Conservation (phyloP, 2,329 filamentous ascomycete genomes). For the Alternaria sp. region DNA sequence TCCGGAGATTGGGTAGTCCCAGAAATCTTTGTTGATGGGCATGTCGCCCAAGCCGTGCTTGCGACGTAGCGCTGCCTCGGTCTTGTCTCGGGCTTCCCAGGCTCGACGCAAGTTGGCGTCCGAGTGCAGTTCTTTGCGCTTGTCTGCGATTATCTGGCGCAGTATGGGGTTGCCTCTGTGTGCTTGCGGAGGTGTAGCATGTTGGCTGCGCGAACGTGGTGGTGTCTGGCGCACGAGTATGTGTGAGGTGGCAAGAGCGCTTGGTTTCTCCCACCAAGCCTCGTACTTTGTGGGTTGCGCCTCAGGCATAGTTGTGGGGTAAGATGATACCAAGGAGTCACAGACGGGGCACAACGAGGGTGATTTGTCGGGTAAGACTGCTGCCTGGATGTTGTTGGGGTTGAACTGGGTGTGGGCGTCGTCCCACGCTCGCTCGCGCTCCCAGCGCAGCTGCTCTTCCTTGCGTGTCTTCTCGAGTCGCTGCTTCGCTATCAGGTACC, state of each 20-base stretch:
- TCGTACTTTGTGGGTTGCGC: constrained; percentile 7
- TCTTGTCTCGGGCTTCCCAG: constrained; percentile 21
- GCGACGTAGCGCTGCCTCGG: constrained; percentile 27
- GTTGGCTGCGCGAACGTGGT: background rate
- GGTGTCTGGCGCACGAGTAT: constrained; percentile 1
- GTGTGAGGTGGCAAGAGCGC: constrained; percentile 13
- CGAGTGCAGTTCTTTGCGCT: constrained; percentile 9
- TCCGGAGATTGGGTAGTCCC: constrained; percentile 23
- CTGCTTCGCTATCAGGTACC: constrained; percentile 17
- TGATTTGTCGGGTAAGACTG: constrained; percentile 3
- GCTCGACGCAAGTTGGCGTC: constrained; percentile 5
- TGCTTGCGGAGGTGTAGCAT: background rate
- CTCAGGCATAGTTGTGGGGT: constrained; percentile 10
- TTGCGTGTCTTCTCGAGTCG: constrained; percentile 16
- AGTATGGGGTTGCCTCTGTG: constrained; percentile 3
- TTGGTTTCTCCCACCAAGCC: constrained; percentile 35
- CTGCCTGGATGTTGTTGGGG: constrained; percentile 9
- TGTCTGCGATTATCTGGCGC: constrained; percentile 15
- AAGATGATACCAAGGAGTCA: constrained; percentile 11
- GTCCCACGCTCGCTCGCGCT: constrained; percentile 32
- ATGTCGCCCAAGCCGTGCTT: constrained; percentile 27
- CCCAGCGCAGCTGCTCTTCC: constrained; percentile 27
- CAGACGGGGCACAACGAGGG: constrained; percentile 17
- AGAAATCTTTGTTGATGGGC: constrained; percentile 23
- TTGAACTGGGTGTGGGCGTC: constrained; percentile 15